Percentiles rank a stretch among this genome's conserved stretches.
Conservation (phyloP, 1,139 yeast species). For the Saccharomyces hybrid region DNA sequence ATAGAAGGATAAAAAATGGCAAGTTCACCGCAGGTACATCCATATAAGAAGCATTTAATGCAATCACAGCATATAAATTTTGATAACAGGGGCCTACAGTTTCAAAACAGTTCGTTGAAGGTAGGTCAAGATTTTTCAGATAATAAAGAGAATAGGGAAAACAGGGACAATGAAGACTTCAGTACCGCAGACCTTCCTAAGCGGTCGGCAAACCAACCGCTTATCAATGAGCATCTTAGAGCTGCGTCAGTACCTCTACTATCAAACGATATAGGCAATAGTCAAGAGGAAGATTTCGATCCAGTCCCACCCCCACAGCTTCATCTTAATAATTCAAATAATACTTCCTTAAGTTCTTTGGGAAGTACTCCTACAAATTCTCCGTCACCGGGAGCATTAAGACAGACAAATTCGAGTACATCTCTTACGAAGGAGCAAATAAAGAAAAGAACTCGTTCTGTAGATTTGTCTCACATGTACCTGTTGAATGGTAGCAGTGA, state of each 20-base stretch:
- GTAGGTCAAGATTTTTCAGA: neutral
- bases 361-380: neutral
- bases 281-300: neutral
- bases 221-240: neutral
- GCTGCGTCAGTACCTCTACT: neutral
- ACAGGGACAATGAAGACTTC: neutral
- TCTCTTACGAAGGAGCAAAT: neutral
- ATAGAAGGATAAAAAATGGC: neutral
- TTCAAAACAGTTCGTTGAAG: neutral
- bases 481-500: constrained; percentile 31
- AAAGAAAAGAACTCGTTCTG: constrained; percentile 29
- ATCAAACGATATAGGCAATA: neutral
- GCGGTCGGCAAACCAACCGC: neutral
- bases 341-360: neutral
- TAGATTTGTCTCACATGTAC: constrained; percentile 36
- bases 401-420: neutral
- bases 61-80: constrained; percentile 7
- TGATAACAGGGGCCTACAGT: neutral
- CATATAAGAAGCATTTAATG: constrained; percentile 16
- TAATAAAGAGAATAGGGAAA: neutral
- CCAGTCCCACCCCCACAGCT: neutral
- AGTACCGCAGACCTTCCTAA: neutral
- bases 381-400: neutral
- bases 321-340: neutral
- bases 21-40: constrained; percentile 10